phyloP scores from a whole-genome alignment of 331 rosid genomes.

The Dryas integrifolia region DNA sequence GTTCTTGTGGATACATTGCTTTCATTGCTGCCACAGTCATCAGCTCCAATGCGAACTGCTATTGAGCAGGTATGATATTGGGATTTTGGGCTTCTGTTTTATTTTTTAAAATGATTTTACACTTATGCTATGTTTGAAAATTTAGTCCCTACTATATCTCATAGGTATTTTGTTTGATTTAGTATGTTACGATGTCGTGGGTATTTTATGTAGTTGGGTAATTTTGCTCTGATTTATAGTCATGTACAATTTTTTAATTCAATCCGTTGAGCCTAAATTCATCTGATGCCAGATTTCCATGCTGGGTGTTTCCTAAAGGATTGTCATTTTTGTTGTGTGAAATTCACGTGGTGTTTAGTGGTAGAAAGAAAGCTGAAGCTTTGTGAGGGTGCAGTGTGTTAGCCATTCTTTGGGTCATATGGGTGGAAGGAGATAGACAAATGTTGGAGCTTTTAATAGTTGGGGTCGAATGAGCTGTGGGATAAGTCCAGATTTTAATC shows the following conservation, averaged over 20 bases:
- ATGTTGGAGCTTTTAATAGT: no score
- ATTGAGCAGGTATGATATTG: conserved; percentile 77
- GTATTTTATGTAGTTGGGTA: neutral
- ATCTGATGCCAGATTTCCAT: no score
- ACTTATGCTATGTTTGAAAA: neutral
- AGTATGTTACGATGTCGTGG: neutral
- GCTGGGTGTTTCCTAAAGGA: no score
- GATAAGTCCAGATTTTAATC: neutral
- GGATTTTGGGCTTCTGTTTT: conserved; percentile 15
- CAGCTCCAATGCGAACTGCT: conserved; percentile 80
- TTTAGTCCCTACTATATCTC: neutral
- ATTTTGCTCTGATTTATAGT: neutral
- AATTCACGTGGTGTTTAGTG: no score
- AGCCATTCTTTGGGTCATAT: no score
- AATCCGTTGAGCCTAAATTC: neutral
- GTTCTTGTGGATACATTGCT: conserved; percentile 95
- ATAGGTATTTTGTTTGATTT: neutral
- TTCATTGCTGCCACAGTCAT: conserved; percentile 84
- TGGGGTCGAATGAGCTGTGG: neutral
- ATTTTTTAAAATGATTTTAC: neutral
- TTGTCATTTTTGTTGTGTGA: no score
- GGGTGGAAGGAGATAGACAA: no score
- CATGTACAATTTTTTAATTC: neutral
- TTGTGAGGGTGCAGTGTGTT: no score
- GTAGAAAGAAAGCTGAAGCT: no score